Conservation (phyloP, 768 basidiomycete genomes). For the Tricholoma hemisulphureum region DNA sequence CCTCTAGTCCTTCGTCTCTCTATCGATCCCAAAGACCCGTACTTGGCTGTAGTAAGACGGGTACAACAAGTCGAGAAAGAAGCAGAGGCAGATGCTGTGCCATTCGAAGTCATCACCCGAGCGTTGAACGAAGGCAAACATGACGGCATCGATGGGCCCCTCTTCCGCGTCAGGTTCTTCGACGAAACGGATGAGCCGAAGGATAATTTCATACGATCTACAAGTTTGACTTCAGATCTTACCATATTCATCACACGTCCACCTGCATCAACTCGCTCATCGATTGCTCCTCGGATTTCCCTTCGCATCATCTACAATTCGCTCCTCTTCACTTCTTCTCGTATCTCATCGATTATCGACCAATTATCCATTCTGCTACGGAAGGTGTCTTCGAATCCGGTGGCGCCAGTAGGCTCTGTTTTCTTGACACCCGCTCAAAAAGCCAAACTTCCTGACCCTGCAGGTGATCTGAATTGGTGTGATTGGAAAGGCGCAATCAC, state of each 20-base stretch:
- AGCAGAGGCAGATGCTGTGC: constrained; percentile 76
- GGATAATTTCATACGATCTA: constrained; percentile 73
- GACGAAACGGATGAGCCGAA: constrained; percentile 80
- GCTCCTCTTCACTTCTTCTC: constrained; percentile 77
- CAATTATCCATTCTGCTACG: constrained; percentile 81
- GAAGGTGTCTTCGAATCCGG: constrained; percentile 65
- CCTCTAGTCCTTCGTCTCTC: constrained; percentile 84
- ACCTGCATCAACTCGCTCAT: constrained; percentile 61
- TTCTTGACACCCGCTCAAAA: constrained; percentile 75
- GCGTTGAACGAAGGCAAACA: constrained; percentile 68
- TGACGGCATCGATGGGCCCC: constrained; percentile 56
- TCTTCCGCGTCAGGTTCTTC: constrained; percentile 96
- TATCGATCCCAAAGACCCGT: constrained; percentile 82
- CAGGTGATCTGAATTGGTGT: constrained; percentile 91
- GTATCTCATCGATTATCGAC: constrained; percentile 78
- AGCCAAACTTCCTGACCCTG: constrained; percentile 74
- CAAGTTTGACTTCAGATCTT: constrained; percentile 86
- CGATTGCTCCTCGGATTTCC: constrained; percentile 72
- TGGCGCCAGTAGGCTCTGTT: constrained; percentile 72
- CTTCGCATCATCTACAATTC: constrained; percentile 93
- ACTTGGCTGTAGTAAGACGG: constrained; percentile 83
- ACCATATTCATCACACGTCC: constrained; percentile 85
- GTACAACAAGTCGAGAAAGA: constrained; percentile 83
- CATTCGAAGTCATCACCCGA: constrained; percentile 73
- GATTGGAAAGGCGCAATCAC: constrained; percentile 97